Evolutionary conservation across 2,329 filamentous ascomycete species (phyloP), one percentile per base, ranked within the genome.

Genomic region (Chaetothyriales sp.): DNA sequence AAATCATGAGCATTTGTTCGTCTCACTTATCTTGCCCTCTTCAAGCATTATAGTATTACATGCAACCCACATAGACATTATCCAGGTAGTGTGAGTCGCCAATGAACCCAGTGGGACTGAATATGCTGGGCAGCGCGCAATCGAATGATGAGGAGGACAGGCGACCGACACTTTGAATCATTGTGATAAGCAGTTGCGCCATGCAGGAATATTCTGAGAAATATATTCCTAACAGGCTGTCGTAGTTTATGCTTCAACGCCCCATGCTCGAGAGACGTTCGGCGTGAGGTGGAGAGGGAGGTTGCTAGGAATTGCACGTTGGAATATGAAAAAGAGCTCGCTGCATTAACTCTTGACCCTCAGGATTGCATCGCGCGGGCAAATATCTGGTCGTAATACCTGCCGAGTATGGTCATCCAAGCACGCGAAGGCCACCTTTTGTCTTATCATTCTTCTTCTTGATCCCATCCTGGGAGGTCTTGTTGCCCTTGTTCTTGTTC

Each of bases 401-500:
- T 32, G 25, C 9, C 4, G 25, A 28, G 25, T 28, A 32, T 39
- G 32, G 15, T 67, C 57, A 72, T 44, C 69, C 69, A 47, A 72
- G 53, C 45, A 72, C 66, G 57, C 64, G 69, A 56, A 71, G 55
- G 20, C 69, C 70, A 36, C 67, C 68, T 57, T 69, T 71, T 0
- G 69, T 72, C 60, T 72, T 72, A 9, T 64, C 63, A 4, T 65
- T 61, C 57, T 72, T 71, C 59, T 70, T 72, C 48, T 61, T 56
- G 42, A 71, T 60, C 3, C 70, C 70, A 48, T 67, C 68, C 5
- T 68, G 63, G 54, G 66, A 66, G n/a, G 65, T 64, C 50, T 76
- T 69, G 42, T 62, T 61, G 15, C 57, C 57, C 59, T 73, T 72
- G 49, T 63, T 63, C 36, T 68, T 66, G 45, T 64, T 64, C 60